Conservation (phyloP, 2,329 filamentous ascomycete species). For the Aspergillus quadrilineatus region DNA sequence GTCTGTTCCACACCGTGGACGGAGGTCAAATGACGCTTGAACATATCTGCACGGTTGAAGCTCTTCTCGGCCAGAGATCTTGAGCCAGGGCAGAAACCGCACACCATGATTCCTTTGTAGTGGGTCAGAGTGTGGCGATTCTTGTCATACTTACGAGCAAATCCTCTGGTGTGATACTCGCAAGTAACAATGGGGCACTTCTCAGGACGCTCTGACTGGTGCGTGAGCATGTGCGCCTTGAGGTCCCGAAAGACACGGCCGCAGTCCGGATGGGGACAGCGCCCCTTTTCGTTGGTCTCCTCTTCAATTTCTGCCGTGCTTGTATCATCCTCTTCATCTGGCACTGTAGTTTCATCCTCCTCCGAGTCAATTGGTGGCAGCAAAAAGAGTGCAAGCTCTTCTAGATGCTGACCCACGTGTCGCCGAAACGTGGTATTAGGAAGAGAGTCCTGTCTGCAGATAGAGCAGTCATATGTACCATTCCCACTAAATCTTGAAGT, state of each 20-base stretch:
- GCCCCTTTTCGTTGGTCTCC: constrained; percentile 56
- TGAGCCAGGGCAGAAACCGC: constrained; percentile 87
- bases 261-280: constrained; percentile 81
- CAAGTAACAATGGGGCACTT: constrained; percentile 92
- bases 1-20: constrained; percentile 92
- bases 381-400: constrained; percentile 9
- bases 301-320: no score
- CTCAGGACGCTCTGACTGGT: constrained; percentile 85
- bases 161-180: constrained; percentile 89
- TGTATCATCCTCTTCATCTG: not conserved
- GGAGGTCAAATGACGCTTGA: constrained; percentile 88
- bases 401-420: constrained; percentile 4
- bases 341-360: no score
- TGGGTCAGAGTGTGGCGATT: constrained; percentile 91
- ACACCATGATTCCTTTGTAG: constrained; percentile 97
- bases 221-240: constrained; percentile 91
- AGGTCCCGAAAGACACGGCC: constrained; percentile 85
- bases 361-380: not conserved
- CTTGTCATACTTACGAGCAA: constrained; percentile 94
- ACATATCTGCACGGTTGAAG: constrained; percentile 92
- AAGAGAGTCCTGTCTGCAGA: not conserved
- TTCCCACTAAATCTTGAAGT: no score
- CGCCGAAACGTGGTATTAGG: not conserved
- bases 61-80: constrained; percentile 87
- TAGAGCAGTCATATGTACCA: not conserved